Percentiles rank a stretch among this genome's conserved stretches.
phyloP scores from a whole-genome alignment of 2,329 filamentous ascomycete genomes.

The Didymosphaeria variabile region DNA sequence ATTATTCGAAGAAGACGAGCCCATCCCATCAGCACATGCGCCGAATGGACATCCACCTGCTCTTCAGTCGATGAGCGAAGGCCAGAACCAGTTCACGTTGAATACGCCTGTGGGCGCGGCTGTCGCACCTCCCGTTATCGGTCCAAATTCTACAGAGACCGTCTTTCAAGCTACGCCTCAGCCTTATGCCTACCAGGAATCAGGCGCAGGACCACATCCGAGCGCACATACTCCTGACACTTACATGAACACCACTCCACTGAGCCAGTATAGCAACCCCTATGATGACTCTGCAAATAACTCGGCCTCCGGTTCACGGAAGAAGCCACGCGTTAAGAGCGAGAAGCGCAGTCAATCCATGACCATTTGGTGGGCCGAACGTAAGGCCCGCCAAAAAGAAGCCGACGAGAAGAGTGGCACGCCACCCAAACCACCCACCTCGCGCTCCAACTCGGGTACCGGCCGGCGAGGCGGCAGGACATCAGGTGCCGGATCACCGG shows the following conservation, averaged over 20 bases:
- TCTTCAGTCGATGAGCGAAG: conserved; percentile 48
- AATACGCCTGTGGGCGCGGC: conserved; percentile 35
- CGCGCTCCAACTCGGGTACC: conserved; percentile 37
- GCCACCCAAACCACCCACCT: conserved; percentile 28
- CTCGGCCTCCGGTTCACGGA: conserved; percentile 37
- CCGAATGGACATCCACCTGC: conserved; percentile 37
- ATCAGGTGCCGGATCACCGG: conserved; percentile 29
- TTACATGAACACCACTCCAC: conserved; percentile 47
- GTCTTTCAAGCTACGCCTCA: conserved; percentile 49
- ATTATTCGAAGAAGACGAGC: conserved; percentile 32
- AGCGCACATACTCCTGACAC: conserved; percentile 41
- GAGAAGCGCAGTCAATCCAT: conserved; percentile 56
- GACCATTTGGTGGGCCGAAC: conserved; percentile 58
- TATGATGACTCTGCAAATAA: conserved; percentile 37
- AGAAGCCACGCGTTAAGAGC: conserved; percentile 52
- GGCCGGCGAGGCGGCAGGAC: conserved; percentile 33
- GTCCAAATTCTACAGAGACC: conserved; percentile 42
- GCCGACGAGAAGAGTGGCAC: conserved; percentile 41
- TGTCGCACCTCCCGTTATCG: conserved; percentile 27
- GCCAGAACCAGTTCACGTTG: conserved; percentile 49
- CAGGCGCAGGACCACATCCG: conserved; percentile 26
- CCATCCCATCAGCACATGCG: conserved; percentile 32
- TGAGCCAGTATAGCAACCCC: conserved; percentile 43
- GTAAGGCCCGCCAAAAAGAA: conserved; percentile 51
- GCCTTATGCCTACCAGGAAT: conserved; percentile 32